Base-by-base conservation (phyloP, 306 rosid species). In the Notholithocarpus densiflorus region DNA sequence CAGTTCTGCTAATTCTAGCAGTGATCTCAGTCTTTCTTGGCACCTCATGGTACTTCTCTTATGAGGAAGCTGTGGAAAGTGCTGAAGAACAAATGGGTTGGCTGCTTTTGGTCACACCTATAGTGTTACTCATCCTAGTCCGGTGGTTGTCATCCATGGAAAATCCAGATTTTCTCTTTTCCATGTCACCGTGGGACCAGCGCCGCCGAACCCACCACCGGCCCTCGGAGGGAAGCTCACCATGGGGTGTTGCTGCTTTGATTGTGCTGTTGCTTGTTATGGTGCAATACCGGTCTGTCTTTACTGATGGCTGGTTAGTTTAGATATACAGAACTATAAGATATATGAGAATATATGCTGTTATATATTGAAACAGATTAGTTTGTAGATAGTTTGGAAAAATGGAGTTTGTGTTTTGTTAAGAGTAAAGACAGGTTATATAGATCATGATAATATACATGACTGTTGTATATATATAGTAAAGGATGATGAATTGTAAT, bases 181-280 rank as follows among this genome's bases (percentile, higher is more conserved):
- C 85, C 57, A 72, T 73, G 48, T 83, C 86, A 2, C 85, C 91
- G 1, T 86, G 88, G 93, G 96, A 88, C 4, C 88, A 68, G 8
- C 82, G 88, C 68, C 80, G 86, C 37, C 72, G 82, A 62, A 92
- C 92, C 43, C 71, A 90, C 73, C 53, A 82, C 34, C 18, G 5
- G 2, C 80, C 92, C 9, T 82, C 97, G 4, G 98, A 92, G 76
- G 98, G 98, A 0, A 86, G 90, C 81, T 95, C 97, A 2, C 98
- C 98, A 0, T 95, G 98, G 98, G 96, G 90, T 48, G 98, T 95
- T 61, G 98, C 98, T 56, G 98, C 94, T 82, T 31, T 89, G 75
- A 95, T 92, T 56, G 86, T 91, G 32, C 31, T 95, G 32, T 9
- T 95, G 86, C 90, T 95, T 4, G 87, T 92, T 29, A 72, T 95